phyloP scores from a whole-genome alignment of 768 basidiomycete genomes.

The Amanita molliuscula region DNA sequence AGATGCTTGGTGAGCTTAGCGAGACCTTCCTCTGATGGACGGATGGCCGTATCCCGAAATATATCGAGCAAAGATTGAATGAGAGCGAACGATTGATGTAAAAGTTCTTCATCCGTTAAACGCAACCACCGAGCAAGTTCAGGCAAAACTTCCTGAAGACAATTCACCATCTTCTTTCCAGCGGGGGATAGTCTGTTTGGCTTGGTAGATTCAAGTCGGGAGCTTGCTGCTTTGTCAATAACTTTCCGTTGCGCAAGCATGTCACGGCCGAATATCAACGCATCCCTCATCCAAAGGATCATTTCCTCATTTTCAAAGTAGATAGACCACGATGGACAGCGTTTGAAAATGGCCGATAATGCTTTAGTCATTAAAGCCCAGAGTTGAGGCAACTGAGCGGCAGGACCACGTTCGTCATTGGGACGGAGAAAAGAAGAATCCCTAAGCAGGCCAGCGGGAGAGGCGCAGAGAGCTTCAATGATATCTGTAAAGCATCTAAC shows the following conservation, averaged over 20 bases:
- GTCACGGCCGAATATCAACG: slow-evolving; percentile 85
- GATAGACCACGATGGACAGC: slow-evolving; percentile 73
- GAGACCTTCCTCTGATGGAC: slow-evolving; percentile 46
- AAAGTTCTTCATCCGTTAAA: slow-evolving; percentile 83
- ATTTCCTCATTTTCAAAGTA: slow-evolving; percentile 77
- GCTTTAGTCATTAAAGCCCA: slow-evolving; percentile 80
- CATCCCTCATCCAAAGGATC: slow-evolving; percentile 98
- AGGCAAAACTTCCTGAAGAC: slow-evolving; percentile 68
- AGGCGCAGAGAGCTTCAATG: slow-evolving; percentile 76
- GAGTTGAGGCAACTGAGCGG: slow-evolving; percentile 49
- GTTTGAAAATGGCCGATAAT: slow-evolving; percentile 76
- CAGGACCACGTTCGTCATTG: slow-evolving; percentile 32
- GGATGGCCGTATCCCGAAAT: slow-evolving; percentile 53
- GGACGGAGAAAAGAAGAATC: slow-evolving; percentile 38
- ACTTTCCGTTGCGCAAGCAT: slow-evolving; percentile 73
- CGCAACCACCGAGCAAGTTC: slow-evolving; percentile 84
- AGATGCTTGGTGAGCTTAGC: slow-evolving; percentile 59
- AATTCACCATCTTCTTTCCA: slow-evolving; percentile 66
- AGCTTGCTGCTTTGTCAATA: slow-evolving; percentile 60
- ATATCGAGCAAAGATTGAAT: slow-evolving; percentile 70
- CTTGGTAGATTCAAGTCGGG: slow-evolving; percentile 13
- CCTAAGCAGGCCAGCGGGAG: slow-evolving; percentile 61
- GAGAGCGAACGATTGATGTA: slow-evolving; percentile 82
- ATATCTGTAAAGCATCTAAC: slow-evolving; percentile 91
- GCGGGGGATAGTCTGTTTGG: slow-evolving; percentile 41